These are phyloP conservation scores for Mycena chlorophos DNA, from an alignment of 768 basidiomycete species.

Conservation along the genomic window DNA sequence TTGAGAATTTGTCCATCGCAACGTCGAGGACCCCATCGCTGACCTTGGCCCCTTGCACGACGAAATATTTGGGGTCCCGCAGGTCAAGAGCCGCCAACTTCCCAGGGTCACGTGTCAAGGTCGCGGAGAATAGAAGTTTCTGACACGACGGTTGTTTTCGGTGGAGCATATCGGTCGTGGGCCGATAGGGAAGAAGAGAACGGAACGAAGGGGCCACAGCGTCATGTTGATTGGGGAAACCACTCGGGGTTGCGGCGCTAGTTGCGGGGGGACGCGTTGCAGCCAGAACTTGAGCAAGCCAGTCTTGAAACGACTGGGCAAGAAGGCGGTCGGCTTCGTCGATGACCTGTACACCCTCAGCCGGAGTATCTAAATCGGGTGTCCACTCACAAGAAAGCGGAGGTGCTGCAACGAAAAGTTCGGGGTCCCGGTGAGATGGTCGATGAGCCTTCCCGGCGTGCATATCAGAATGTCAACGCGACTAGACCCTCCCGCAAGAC, in stretches of 20 bases:
- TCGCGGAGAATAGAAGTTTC: conserved; percentile 95
- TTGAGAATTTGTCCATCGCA: conserved; percentile 74
- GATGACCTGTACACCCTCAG: conserved; percentile 86
- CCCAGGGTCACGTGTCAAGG: conserved; percentile 91
- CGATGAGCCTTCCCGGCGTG: conserved; percentile 93
- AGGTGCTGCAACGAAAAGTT: conserved; percentile 94
- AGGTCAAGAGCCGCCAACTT: conserved; percentile 84
- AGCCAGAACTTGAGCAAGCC: conserved; percentile 82
- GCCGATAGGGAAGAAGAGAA: conserved; percentile 40
- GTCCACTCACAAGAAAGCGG: conserved; percentile 76
- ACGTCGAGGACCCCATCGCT: conserved; percentile 48
- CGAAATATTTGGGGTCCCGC: conserved; percentile 80
- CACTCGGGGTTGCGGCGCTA: conserved; percentile 3
- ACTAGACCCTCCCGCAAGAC: conserved; percentile 82
- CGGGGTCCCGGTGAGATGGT: conserved; percentile 84
- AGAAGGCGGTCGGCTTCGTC: conserved; percentile 98
- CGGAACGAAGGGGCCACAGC: conserved; percentile 64
- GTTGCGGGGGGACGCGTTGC: conserved; percentile 51
- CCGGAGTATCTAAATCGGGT: not conserved
- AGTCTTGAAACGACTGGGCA: conserved; percentile 94
- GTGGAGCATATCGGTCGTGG: conserved; percentile 55
- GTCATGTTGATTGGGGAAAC: conserved; percentile 40
- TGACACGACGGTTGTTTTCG: conserved; percentile 71
- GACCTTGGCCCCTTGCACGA: conserved; percentile 59
- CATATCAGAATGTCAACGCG: conserved; percentile 93